phyloP scores from a whole-genome alignment of 768 basidiomycete genomes.

The Boletus vermiculosoides region DNA sequence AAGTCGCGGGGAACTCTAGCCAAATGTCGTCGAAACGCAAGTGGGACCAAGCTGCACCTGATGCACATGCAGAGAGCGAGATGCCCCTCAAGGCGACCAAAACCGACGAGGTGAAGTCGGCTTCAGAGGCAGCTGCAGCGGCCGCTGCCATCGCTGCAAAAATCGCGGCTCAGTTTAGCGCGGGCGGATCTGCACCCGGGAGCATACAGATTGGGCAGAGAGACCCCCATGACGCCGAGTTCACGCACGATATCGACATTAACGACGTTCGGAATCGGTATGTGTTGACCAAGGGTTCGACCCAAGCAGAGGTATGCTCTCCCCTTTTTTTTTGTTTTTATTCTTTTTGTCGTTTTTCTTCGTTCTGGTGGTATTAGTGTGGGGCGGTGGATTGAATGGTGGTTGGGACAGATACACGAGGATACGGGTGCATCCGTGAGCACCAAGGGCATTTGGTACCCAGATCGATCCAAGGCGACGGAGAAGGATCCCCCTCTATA shows the following conservation, averaged over 20 bases:
- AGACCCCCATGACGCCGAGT: conserved; percentile 77
- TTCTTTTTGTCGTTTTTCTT: not conserved
- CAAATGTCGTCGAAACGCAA: conserved; percentile 73
- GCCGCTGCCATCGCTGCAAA: conserved; percentile 91
- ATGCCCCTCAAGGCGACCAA: conserved; percentile 46
- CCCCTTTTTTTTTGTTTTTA: not conserved
- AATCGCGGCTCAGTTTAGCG: conserved; percentile 85
- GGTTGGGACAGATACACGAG: conserved; percentile 71
- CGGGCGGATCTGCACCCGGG: conserved; percentile 38
- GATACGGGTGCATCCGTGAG: conserved; percentile 91
- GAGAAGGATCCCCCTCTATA: conserved; percentile 93
- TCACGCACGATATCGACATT: conserved; percentile 91
- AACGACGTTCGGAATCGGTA: conserved; percentile 96
- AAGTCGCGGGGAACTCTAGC: not conserved
- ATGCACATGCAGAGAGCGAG: conserved; percentile 40
- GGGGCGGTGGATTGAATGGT: not conserved
- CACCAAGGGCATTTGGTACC: conserved; percentile 96
- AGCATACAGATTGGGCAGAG: conserved; percentile 46
- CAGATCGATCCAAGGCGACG: conserved; percentile 86
- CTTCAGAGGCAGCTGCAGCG: conserved; percentile 62
- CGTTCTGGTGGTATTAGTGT: not conserved
- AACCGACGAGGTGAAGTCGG: conserved; percentile 49
- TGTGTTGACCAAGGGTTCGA: conserved; percentile 88
- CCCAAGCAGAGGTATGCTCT: conserved; percentile 78
- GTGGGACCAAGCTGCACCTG: conserved; percentile 70